These are phyloP conservation scores for Colletotrichum simmondsii DNA, from an alignment of 2,329 filamentous ascomycete species.

Conservation along the genomic window DNA sequence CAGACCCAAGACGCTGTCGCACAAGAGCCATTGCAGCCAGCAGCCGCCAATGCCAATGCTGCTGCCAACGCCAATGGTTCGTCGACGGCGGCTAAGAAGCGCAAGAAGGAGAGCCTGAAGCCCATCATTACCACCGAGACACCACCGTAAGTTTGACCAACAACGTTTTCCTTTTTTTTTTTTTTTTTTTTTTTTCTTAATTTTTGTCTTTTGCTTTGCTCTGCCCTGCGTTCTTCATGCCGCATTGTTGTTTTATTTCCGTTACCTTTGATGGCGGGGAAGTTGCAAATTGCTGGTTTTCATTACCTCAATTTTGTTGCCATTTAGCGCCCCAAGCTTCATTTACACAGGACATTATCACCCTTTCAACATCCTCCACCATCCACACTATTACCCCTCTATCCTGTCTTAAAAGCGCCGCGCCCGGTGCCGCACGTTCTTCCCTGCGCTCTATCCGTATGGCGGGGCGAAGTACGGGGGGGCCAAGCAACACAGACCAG, in stretches of 20 bases:
- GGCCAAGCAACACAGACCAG: conserved; percentile 7
- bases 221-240: neutral
- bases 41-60: conserved; percentile 12
- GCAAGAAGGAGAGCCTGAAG: conserved; percentile 79
- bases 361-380: conserved; percentile 8
- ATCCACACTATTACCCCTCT: conserved; percentile 21
- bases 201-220: conserved; percentile 13
- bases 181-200: too few relatives aligned
- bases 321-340: conserved; percentile 8
- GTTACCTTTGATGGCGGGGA: neutral
- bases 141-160: conserved; percentile 47
- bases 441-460: conserved; percentile 12
- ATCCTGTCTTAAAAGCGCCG: conserved; percentile 22
- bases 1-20: conserved; percentile 23
- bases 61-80: conserved; percentile 23
- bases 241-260: neutral
- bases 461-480: conserved; percentile 28
- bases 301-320: conserved; percentile 5
- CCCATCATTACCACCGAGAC: conserved; percentile 80
- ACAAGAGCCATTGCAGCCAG: conserved; percentile 30
- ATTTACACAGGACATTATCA: conserved; percentile 17
- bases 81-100: conserved; percentile 66
- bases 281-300: conserved; percentile 1
- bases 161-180: conserved; percentile 13
- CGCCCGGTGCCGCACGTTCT: conserved; percentile 27